These are phyloP conservation scores for Metschnikowia orientalis DNA, from an alignment of 805 yeast genomes.

Conservation along the genomic window DNA sequence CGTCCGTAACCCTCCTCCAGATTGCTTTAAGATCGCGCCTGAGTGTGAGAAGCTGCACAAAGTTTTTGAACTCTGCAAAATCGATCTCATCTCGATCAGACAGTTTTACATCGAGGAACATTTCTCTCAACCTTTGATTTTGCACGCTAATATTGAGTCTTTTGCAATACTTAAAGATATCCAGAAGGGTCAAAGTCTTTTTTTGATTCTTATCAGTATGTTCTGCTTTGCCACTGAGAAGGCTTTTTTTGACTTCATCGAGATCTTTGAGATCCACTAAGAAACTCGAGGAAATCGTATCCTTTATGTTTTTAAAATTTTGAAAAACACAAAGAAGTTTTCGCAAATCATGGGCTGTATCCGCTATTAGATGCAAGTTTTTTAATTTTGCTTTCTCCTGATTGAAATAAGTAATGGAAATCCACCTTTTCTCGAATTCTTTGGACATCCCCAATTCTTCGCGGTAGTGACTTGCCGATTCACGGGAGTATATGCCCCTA, in stretches of 20 bases:
- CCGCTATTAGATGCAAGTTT: constrained; percentile 77
- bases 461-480: constrained; percentile 76
- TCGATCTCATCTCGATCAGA: constrained; percentile 38
- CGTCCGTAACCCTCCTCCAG: constrained; percentile 37
- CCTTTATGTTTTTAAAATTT: constrained; percentile 58
- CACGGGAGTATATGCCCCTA: constrained; percentile 55
- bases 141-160: constrained; percentile 73
- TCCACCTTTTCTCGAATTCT: constrained; percentile 68
- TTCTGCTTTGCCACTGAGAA: constrained; percentile 23
- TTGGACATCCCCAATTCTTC: constrained; percentile 76
- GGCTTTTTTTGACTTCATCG: constrained; percentile 25
- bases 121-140: constrained; percentile 38
- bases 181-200: constrained; percentile 51
- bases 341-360: constrained; percentile 51
- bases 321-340: constrained; percentile 54
- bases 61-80: constrained; percentile 69
- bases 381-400: constrained; percentile 60
- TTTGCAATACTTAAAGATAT: constrained; percentile 60
- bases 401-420: constrained; percentile 69
- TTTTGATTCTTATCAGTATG: constrained; percentile 20
- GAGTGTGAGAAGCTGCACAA: constrained; percentile 62
- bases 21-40: constrained; percentile 58
- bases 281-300: constrained; percentile 54
- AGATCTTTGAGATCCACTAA: constrained; percentile 36
- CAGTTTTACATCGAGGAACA: constrained; percentile 46